Evolutionary conservation across 2,329 filamentous ascomycete species (phyloP), one percentile per base, ranked within the genome.

Genomic region (Pyrenophora teres): DNA sequence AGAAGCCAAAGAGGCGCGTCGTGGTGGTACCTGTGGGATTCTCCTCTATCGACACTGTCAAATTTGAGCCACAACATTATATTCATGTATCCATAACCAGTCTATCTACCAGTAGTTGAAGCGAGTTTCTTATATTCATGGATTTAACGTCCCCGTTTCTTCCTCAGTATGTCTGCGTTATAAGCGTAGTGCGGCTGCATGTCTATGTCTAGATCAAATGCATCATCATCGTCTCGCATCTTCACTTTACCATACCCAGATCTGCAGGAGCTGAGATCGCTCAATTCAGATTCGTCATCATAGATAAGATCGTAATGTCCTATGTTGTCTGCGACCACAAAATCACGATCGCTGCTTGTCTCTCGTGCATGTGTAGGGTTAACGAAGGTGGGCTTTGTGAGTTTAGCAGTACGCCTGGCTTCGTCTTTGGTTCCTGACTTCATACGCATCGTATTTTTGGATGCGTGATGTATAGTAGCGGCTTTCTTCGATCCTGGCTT

Each of bases 151-250:
- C 9, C 25, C 40, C 43, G 4, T 9, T 10, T 25, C 16, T 19
- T 43, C 9, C 19, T 18, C 3, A 59, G 13, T 4, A 57, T 32
- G 4, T 38, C 33, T 1, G 46, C 39, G 6, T 54, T 59, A 44
- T 50, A 57, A 9, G 40, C 44, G 33, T 48, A 54, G 31, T 33
- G 27, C 5, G 46, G 43, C 15, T 46, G 50, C 53, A 62, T 57
- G 9, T 63, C 47, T 12, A 60, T 57, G 3, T 41, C 42, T 9
- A 62, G 13, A 31, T 62, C 50, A 19, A 45, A 21, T 10, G 25
- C 44, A 21, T 53, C 46, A 2, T 49, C 48, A 10, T 25, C 2
- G 2, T 40, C 44, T 0, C 32, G 27, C 31, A 52, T 56, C 16
- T 45, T 46, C 7, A 36, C 13, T 13, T 61, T 58, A 8, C 45